A percentile compares a stretch with the other conserved stretches of the same genome.
phyloP scores from a whole-genome alignment of 257 asterid species.

The Fraxinus anomala region DNA sequence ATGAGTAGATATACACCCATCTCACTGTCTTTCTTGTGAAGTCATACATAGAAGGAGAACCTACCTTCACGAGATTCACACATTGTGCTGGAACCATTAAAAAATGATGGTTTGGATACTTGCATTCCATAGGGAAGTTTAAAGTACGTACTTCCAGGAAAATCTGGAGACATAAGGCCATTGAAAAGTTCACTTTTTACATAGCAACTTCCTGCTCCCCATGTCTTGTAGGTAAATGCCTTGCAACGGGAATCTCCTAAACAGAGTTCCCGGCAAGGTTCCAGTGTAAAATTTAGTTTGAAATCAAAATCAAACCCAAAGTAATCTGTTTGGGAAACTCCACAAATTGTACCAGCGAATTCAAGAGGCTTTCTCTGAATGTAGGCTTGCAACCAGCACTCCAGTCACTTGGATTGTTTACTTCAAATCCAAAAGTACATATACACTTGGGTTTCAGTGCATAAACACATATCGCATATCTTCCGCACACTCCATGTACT shows the following conservation, averaged over 20 bases:
- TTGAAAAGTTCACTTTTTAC: conserved; percentile 6
- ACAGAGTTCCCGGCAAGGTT: conserved; percentile 33
- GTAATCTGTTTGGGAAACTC: conserved; percentile 29
- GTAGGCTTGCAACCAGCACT: conserved; percentile 32
- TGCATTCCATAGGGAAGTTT: conserved; percentile 9
- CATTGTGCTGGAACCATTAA: not conserved
- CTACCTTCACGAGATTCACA: not conserved
- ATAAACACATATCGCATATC: conserved; percentile 36
- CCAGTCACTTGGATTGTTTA: conserved; percentile 31
- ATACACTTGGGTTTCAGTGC: conserved; percentile 25
- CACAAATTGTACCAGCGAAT: conserved; percentile 21
- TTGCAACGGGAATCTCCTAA: conserved; percentile 7
- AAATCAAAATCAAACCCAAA: conserved; percentile 38
- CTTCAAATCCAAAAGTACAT: conserved; percentile 34
- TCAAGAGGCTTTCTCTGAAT: conserved; percentile 8
- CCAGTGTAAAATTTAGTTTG: not conserved
- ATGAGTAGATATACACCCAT: conserved; percentile 7
- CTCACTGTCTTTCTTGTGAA: not conserved
- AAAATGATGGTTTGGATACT: conserved; percentile 1
- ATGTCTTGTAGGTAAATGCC: conserved; percentile 32
- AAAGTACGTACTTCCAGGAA: not conserved
- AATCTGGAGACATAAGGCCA: conserved; percentile 12
- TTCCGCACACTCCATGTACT: conserved; percentile 42
- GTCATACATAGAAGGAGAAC: not conserved
- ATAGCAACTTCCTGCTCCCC: conserved; percentile 20